Conservation (phyloP, 208 protist species). For the Crithidia acanthocephali region DNA sequence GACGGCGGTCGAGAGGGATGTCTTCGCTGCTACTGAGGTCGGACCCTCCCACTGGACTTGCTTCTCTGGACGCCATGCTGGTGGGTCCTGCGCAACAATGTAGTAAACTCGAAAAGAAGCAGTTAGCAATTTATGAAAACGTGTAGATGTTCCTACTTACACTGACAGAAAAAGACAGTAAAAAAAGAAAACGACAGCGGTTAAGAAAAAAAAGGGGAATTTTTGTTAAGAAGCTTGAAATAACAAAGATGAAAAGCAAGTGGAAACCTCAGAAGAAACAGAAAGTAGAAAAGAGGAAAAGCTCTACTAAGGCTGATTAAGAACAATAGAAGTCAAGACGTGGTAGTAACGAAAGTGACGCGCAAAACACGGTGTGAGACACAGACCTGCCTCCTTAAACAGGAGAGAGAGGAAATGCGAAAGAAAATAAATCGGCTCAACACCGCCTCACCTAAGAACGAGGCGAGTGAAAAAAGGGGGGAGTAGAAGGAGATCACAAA, state of each 20-base stretch:
- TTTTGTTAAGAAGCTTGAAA: no score
- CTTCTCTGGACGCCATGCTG: slow-evolving; percentile 10
- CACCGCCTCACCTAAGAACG: background rate
- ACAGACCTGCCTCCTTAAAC: background rate
- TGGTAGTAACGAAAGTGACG: no score
- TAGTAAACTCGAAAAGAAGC: background rate
- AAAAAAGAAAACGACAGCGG: background rate
- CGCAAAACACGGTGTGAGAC: slow-evolving; percentile 9
- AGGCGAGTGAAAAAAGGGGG: background rate
- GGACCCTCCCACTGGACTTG: slow-evolving; percentile 8
- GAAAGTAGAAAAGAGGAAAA: slow-evolving; percentile 4
- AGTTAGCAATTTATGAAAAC: background rate
- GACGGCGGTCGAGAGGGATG: background rate
- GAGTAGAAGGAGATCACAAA: slow-evolving; percentile 14
- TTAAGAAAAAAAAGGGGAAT: no score
- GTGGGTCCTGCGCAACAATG: background rate
- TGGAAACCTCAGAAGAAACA: slow-evolving; percentile 23
- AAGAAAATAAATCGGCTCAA: background rate
- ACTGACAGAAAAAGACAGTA: background rate
- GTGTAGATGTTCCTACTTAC: no score
- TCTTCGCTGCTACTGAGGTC: slow-evolving; percentile 19
- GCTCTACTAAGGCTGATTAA: background rate
- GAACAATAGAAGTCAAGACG: slow-evolving; percentile 14
- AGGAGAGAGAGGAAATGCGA: background rate
- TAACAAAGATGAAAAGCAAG: background rate